Evolutionary conservation across 257 asterid species (phyloP).

Genomic region (Scutellaria minor): DNA sequence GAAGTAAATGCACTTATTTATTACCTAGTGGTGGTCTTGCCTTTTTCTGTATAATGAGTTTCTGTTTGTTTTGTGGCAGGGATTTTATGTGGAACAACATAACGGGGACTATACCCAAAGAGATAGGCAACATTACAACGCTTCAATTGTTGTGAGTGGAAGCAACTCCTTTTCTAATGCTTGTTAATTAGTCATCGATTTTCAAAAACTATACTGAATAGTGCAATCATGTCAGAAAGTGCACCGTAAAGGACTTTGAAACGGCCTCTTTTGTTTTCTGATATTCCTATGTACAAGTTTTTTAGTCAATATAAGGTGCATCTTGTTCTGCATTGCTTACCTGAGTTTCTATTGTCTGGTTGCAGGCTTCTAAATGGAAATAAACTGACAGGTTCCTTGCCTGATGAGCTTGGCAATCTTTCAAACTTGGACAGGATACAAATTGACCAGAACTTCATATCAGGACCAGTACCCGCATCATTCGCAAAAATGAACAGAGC

Average conservation of each 20-base stretch:
- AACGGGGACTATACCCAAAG: conserved; percentile 85
- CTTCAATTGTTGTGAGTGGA: conserved; percentile 77
- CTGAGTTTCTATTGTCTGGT: conserved; percentile 26
- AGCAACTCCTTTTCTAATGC: conserved; percentile 1
- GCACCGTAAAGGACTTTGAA: conserved; percentile 21
- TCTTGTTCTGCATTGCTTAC: conserved; percentile 7
- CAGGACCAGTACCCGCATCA: conserved; percentile 82
- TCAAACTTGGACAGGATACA: conserved; percentile 87
- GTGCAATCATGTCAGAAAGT: conserved; percentile 16
- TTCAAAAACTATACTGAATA: background rate
- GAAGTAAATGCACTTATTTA: conserved; percentile 5
- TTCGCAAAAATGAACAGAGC: conserved; percentile 71
- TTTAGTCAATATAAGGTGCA: conserved; percentile 12
- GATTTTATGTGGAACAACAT: conserved; percentile 96
- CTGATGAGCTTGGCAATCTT: conserved; percentile 90
- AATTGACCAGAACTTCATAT: conserved; percentile 85
- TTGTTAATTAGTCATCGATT: background rate
- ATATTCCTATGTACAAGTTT: background rate
- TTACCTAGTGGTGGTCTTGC: conserved; percentile 23
- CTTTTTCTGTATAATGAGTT: conserved; percentile 20
- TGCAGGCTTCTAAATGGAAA: conserved; percentile 96
- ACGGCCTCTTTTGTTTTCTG: background rate
- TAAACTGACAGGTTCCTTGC: conserved; percentile 84
- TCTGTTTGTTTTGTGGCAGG: conserved; percentile 48
- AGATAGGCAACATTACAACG: conserved; percentile 78